Evolutionary conservation across 148 eudicot species (phyloP).

Genomic region (Nepenthes mirabilis): DNA sequence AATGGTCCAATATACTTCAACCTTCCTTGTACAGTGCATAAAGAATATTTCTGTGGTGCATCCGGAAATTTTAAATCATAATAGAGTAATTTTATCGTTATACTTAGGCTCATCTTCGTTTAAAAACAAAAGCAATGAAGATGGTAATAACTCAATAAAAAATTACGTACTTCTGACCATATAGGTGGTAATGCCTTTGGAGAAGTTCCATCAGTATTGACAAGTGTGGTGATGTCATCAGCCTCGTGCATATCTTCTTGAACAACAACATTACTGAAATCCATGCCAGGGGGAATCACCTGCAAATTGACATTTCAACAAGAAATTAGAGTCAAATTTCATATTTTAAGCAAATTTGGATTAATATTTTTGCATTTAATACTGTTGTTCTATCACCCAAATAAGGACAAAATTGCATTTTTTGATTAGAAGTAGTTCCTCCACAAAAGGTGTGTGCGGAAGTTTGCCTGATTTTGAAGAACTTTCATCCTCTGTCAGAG

Average conservation of each 20-base stretch:
- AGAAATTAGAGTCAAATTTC: background rate
- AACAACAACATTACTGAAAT: conserved; percentile 56
- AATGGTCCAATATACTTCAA: background rate
- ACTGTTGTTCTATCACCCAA: too few relatives aligned
- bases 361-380: too few relatives aligned
- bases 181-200: conserved; percentile 49
- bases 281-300: conserved; percentile 87
- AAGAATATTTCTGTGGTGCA: too few relatives aligned
- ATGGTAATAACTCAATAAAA: background rate
- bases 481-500: too few relatives aligned
- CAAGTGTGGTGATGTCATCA: conserved; percentile 42
- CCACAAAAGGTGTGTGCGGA: too few relatives aligned
- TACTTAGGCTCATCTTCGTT: too few relatives aligned
- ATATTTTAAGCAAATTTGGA: background rate
- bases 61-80: too few relatives aligned
- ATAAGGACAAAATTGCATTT: background rate
- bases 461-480: too few relatives aligned
- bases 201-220: conserved; percentile 37
- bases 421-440: too few relatives aligned
- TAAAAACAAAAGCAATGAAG: background rate
- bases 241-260: conserved; percentile 44
- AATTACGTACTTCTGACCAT: conserved; percentile 49
- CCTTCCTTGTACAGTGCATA: too few relatives aligned
- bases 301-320: conserved; percentile 7
- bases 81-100: too few relatives aligned